These are phyloP conservation scores for Psilocybe subaeruginosa DNA, from an alignment of 768 basidiomycete species.

Conservation along the genomic window DNA sequence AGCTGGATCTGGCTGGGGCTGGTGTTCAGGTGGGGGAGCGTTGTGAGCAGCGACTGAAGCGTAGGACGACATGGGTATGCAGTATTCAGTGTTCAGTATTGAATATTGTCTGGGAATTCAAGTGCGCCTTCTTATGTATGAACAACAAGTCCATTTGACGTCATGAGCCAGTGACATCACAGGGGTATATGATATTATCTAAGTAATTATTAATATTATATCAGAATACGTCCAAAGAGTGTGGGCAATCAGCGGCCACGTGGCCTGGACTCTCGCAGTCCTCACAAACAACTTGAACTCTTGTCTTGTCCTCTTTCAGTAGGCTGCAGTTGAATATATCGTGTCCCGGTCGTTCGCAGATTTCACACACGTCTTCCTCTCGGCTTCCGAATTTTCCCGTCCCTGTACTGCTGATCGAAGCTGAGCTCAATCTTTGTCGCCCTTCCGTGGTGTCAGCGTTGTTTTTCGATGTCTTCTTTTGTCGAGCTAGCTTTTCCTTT, in stretches of 20 bases:
- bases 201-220: conserved; percentile 19
- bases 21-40: conserved; percentile 47
- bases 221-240: conserved; percentile 87
- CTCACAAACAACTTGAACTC: conserved; percentile 60
- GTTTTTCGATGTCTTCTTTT: conserved; percentile 62
- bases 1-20: conserved; percentile 67
- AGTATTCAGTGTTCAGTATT: background rate
- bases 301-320: conserved; percentile 54
- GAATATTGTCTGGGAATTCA: background rate
- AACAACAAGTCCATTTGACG: conserved; percentile 15
- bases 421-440: conserved; percentile 29
- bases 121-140: background rate
- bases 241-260: conserved; percentile 75
- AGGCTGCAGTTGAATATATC: conserved; percentile 86
- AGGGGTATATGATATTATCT: conserved; percentile 25
- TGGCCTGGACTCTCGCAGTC: conserved; percentile 88
- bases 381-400: conserved; percentile 21
- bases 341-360: conserved; percentile 84
- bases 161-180: conserved; percentile 25
- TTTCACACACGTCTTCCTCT: conserved; percentile 66
- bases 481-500: conserved; percentile 69
- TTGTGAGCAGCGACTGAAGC: conserved; percentile 67
- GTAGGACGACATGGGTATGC: conserved; percentile 72
- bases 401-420: conserved; percentile 28
- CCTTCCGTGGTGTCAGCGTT: conserved; percentile 38